Evolutionary conservation across 345 rosid genomes (phyloP).

Genomic region (Linum tenue): DNA sequence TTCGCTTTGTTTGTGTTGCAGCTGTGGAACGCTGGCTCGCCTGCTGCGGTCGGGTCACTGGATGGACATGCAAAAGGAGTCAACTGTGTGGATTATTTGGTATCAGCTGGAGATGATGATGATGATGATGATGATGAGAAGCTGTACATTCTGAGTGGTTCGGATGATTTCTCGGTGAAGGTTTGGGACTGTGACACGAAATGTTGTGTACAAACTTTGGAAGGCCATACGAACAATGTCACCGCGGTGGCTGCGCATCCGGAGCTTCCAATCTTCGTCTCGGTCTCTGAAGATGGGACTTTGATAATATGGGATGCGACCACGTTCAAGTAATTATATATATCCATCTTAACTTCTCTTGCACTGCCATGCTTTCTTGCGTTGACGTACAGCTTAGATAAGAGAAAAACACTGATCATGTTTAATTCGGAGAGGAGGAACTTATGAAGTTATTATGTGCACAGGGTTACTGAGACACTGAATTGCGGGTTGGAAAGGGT

Average conservation of each 20-base stretch:
- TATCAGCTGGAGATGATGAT: constrained; percentile 1
- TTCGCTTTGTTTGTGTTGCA: background rate
- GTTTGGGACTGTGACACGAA: constrained; percentile 27
- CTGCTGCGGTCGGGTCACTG: constrained; percentile 16
- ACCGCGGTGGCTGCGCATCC: constrained; percentile 15
- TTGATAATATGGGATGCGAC: constrained; percentile 21
- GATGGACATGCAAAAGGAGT: constrained; percentile 25
- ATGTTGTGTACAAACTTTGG: constrained; percentile 19
- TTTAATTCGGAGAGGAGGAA: background rate
- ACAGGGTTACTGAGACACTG: constrained; percentile 15
- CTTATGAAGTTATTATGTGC: background rate
- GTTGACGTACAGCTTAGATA: no score
- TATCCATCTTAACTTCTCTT: no score
- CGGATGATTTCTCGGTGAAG: constrained; percentile 30
- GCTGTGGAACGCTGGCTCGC: constrained; percentile 32
- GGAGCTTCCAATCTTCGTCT: constrained; percentile 16
- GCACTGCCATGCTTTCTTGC: no score
- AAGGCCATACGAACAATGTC: constrained; percentile 25
- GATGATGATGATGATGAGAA: no score
- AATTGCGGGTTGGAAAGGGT: constrained; percentile 20
- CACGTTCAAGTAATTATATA: constrained; percentile 14
- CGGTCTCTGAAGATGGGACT: constrained; percentile 25
- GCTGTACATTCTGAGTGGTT: constrained; percentile 22
- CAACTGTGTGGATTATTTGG: constrained; percentile 21
- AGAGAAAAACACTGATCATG: no score